Conservation (phyloP, 2,329 filamentous ascomycete species). For the Plectosphaerella sp. region DNA sequence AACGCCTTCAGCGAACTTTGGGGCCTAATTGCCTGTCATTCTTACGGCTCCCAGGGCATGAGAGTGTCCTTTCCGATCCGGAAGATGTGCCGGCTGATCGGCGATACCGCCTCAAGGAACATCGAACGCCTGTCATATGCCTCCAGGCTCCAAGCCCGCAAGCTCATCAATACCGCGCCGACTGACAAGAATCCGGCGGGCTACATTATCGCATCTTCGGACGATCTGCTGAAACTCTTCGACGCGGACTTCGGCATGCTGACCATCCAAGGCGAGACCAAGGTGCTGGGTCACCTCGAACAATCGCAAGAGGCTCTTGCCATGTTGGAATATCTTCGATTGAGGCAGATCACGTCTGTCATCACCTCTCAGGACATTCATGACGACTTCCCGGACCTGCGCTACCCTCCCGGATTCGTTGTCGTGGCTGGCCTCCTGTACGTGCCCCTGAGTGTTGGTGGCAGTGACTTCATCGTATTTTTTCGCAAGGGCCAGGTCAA, state of each 20-base stretch:
- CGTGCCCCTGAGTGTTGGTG: constrained; percentile 72
- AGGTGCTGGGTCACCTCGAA: constrained; percentile 70
- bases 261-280: constrained; percentile 84
- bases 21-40: constrained; percentile 84
- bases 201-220: constrained; percentile 85
- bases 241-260: constrained; percentile 83
- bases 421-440: constrained; percentile 75
- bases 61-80: constrained; percentile 87
- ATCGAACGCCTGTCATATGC: constrained; percentile 86
- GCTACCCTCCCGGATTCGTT: constrained; percentile 74
- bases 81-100: constrained; percentile 86
- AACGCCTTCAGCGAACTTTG: constrained; percentile 82
- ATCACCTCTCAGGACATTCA: constrained; percentile 72
- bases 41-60: constrained; percentile 75
- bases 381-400: constrained; percentile 75
- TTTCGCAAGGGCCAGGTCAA: constrained; percentile 74
- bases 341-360: constrained; percentile 71
- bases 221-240: constrained; percentile 78
- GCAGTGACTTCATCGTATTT: constrained; percentile 84
- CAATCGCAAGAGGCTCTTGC: constrained; percentile 80
- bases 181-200: constrained; percentile 79
- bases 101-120: constrained; percentile 80
- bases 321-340: constrained; percentile 77
- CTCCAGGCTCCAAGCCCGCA: constrained; percentile 77
- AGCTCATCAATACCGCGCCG: constrained; percentile 81